Percentiles rank a stretch among this genome's conserved stretches.
Evolutionary conservation across 73 alveolate species (phyloP).

Genomic region (Paramecium sexaurelia): DNA sequence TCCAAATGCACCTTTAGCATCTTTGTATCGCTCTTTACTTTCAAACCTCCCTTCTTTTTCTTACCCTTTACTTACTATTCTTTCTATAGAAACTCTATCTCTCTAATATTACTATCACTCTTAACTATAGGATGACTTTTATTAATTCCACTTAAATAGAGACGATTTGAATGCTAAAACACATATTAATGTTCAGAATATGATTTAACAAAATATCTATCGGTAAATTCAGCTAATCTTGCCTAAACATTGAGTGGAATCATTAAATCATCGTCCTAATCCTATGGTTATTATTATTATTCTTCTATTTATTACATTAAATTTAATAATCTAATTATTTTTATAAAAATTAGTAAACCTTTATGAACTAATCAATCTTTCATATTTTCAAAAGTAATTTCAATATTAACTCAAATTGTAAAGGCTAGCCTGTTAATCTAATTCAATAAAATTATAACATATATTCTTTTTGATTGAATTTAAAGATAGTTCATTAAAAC

Average conservation of each 20-base stretch:
- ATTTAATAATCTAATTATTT: not conserved
- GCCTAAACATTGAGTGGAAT: conserved; percentile 31
- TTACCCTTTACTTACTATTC: conserved; percentile 19
- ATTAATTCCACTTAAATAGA: not conserved
- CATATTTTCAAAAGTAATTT: no score
- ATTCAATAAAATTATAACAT: no score
- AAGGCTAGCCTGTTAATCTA: no score
- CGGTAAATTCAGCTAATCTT: not conserved
- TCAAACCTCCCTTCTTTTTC: conserved; percentile 55
- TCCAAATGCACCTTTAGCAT: not conserved
- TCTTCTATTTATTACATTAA: not conserved
- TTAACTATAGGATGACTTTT: not conserved
- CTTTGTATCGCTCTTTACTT: not conserved
- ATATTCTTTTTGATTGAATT: no score
- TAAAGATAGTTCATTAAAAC: no score
- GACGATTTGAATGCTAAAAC: conserved; percentile 38
- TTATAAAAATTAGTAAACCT: no score
- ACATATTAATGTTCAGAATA: conserved; percentile 1
- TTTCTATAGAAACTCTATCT: not conserved
- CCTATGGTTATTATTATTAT: not conserved
- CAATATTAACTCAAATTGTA: no score
- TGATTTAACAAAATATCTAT: conserved; percentile 25
- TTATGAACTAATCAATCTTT: no score
- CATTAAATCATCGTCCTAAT: conserved; percentile 27
- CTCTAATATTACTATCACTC: not conserved